Base-by-base conservation (phyloP, 805 yeast genomes). In the Yarrowia divulgata region DNA sequence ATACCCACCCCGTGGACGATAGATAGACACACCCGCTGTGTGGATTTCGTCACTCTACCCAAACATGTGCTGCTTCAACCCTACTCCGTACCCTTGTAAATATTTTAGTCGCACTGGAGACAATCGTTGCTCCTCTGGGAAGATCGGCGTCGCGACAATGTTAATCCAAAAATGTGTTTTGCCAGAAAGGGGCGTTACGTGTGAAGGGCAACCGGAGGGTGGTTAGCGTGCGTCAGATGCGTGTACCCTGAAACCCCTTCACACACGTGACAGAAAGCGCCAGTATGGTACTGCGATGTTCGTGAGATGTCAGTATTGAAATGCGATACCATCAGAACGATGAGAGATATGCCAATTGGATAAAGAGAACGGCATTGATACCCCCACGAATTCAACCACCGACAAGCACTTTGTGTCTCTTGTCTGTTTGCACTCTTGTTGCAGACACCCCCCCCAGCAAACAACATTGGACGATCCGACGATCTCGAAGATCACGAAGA, bases 401-500 rank as follows among this genome's bases (percentile, higher is more conserved):
- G 19, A 16, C 55, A 35, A n/a, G 7, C n/a, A 8, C 54, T 8
- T 10, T 19, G 29, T 3, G 7, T 52, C 58, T 18, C 58, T 35
- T 23, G 45, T 39, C 8, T 52, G 39, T 37, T 35, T 35, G 39
- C n/a, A 14, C 35, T 37, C 45, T 19, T 39, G 45, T 54, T 19
- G 45, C 32, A 18, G 34, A 35, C 62, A n/a, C n/a, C n/a, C 48
- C 43, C 62, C 29, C 63, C 48, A 40, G 63, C 63, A 57, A 57
- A 57, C 63, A 57, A 40, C 48, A 57, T 57, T 57, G 63, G 63
- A 6, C 63, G 63, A 57, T 57, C 63, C 48, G 63, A 57, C 63
- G 63, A 57, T 57, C 63, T 57, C 63, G 63, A 57, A 57, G 63
- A 57, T 57, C 63, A 42, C 39, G 63, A 57, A 14, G 63, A 57